phyloP scores from a whole-genome alignment of 192 early-diverging fungal species.

The Cetraspora pellucida region DNA sequence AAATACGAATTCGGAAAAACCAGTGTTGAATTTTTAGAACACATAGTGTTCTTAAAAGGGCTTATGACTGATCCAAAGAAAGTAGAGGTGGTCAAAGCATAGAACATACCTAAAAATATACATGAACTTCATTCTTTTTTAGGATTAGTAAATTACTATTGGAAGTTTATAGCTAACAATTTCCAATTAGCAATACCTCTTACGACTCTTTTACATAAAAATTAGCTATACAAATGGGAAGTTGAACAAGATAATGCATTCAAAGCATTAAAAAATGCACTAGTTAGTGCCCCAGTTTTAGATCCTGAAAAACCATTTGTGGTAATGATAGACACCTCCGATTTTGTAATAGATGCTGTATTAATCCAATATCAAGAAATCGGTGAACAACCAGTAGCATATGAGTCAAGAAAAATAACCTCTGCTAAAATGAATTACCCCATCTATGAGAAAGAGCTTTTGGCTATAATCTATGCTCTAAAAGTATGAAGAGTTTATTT shows the following conservation, averaged over 20 bases:
- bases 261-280: conserved; percentile 30
- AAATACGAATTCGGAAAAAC: conserved; percentile 34
- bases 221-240: conserved; percentile 23
- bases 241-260: conserved; percentile 32
- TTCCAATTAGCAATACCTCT: conserved; percentile 27
- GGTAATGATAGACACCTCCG: conserved; percentile 47
- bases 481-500: conserved; percentile 44
- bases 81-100: conserved; percentile 31
- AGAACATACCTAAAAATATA: conserved; percentile 34
- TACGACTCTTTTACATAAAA: conserved; percentile 35
- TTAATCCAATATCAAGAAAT: conserved; percentile 37
- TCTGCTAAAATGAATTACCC: conserved; percentile 39
- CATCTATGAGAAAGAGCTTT: conserved; percentile 42
- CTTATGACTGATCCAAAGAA: conserved; percentile 35
- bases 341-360: conserved; percentile 45
- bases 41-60: conserved; percentile 36
- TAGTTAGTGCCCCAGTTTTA: conserved; percentile 38
- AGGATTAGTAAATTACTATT: conserved; percentile 42
- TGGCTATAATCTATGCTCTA: conserved; percentile 47
- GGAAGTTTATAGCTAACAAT: conserved; percentile 35
- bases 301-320: conserved; percentile 35
- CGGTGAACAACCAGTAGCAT: conserved; percentile 41
- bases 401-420: conserved; percentile 37
- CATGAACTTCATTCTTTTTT: conserved; percentile 37
- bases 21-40: conserved; percentile 35